Conservation (phyloP, 352 stramenopile species). For the Phytophthora niederhauseri region DNA sequence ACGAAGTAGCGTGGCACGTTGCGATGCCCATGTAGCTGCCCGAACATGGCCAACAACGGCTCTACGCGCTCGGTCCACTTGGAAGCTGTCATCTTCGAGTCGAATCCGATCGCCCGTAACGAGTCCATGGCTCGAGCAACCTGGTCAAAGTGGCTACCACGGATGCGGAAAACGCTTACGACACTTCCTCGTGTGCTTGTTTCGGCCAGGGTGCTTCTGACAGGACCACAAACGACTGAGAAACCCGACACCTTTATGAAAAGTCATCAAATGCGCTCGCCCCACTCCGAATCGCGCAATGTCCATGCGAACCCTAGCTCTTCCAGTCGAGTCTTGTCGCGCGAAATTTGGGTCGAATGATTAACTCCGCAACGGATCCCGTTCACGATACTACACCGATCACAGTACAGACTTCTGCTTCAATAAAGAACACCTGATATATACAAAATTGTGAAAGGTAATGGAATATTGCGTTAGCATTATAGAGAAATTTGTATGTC, state of each 20-base stretch:
- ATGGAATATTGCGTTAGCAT: too few relatives aligned
- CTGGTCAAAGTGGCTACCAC: constrained; percentile 6
- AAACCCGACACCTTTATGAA: constrained; percentile 30
- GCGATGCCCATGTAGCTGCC: too few relatives aligned
- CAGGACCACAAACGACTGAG: constrained; percentile 45
- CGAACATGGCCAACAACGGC: too few relatives aligned
- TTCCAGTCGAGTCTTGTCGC: background rate
- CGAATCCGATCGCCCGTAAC: constrained; percentile 11
- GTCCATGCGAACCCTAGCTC: background rate
- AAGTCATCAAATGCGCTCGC: constrained; percentile 42
- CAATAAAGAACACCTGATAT: too few relatives aligned
- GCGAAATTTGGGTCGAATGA: background rate
- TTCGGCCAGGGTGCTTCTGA: constrained; percentile 35
- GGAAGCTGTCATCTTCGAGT: too few relatives aligned
- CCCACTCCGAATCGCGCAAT: too few relatives aligned
- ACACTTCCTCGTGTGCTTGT: constrained; percentile 24
- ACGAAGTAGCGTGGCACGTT: too few relatives aligned
- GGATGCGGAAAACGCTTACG: background rate
- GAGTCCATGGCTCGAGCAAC: background rate
- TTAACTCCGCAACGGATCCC: too few relatives aligned
- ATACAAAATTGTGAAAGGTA: too few relatives aligned
- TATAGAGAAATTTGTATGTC: too few relatives aligned
- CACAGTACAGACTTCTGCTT: too few relatives aligned
- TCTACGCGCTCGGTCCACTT: constrained; percentile 1
- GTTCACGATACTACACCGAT: background rate